Percentiles rank a stretch among this genome's conserved stretches.
Conservation (phyloP, 495 filamentous ascomycete species). For the Aspergillus bertholletiae region DNA sequence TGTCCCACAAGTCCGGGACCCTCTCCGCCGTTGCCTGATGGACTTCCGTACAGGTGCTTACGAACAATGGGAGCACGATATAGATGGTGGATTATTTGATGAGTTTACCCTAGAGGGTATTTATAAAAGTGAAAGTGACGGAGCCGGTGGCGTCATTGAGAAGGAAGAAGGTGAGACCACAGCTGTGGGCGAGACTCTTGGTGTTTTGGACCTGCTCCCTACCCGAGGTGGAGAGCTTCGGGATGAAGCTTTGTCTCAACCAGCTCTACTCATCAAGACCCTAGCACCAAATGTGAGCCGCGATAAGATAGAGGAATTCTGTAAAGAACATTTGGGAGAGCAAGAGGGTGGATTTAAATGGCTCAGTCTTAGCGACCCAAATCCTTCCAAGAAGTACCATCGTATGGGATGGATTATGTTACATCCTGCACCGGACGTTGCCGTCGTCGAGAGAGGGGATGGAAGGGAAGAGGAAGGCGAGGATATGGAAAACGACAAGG, state of each 20-base stretch:
- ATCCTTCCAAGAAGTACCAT: slow-evolving; percentile 93
- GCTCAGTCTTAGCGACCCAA: slow-evolving; percentile 92
- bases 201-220: slow-evolving; percentile 84
- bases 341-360: slow-evolving; percentile 84
- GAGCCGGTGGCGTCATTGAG: slow-evolving; percentile 79
- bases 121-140: slow-evolving; percentile 89
- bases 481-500: slow-evolving; percentile 44
- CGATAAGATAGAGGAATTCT: slow-evolving; percentile 88
- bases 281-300: slow-evolving; percentile 94
- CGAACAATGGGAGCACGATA: slow-evolving; percentile 77
- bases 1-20: slow-evolving; percentile 70
- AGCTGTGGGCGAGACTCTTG: slow-evolving; percentile 84
- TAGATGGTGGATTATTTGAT: slow-evolving; percentile 81
- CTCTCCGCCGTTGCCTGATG: slow-evolving; percentile 63
- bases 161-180: slow-evolving; percentile 93
- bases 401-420: slow-evolving; percentile 99
- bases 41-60: slow-evolving; percentile 73
- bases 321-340: slow-evolving; percentile 86
- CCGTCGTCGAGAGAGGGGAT: slow-evolving; percentile 53
- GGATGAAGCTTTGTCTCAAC: slow-evolving; percentile 78
- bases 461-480: slow-evolving; percentile 62
- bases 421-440: slow-evolving; percentile 66
- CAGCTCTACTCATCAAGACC: slow-evolving; percentile 95
- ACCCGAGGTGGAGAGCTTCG: slow-evolving; percentile 74
- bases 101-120: slow-evolving; percentile 94